phyloP scores from a whole-genome alignment of 75 land plant genomes.

The Chamaecyparis obtusa region DNA sequence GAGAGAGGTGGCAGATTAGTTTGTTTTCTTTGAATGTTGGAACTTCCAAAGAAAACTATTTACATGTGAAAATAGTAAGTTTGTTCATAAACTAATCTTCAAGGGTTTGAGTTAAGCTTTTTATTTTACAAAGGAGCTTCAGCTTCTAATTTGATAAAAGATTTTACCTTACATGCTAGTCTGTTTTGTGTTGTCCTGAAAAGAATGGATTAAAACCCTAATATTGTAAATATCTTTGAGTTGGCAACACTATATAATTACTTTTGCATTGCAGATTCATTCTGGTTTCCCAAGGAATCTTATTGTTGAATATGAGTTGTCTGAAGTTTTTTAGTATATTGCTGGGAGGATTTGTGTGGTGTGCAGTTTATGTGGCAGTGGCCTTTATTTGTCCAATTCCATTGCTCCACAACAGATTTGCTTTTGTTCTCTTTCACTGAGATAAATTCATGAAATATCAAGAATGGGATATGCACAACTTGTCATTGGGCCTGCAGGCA shows the following conservation, averaged over 20 bases:
- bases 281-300: neutral
- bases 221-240: neutral
- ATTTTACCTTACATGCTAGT: no score
- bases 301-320: conserved; percentile 23
- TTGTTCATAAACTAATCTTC: no score
- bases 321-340: conserved; percentile 26
- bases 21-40: no score
- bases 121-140: no score
- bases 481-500: conserved; percentile 98
- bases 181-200: no score
- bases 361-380: conserved; percentile 35
- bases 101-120: no score
- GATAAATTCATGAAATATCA: neutral
- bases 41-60: no score
- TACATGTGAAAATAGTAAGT: no score
- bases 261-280: conserved; percentile 1
- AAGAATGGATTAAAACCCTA: no score
- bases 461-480: conserved; percentile 96
- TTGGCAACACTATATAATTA: neutral
- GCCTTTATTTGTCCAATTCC: conserved; percentile 27
- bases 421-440: neutral
- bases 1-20: no score
- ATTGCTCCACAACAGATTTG: neutral
- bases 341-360: conserved; percentile 41
- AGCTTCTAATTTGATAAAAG: no score